Percentiles rank a stretch among this genome's conserved stretches.
These are phyloP conservation scores for Macaranga tanarius DNA, from an alignment of 441 rosid genomes.

Conservation along the genomic window DNA sequence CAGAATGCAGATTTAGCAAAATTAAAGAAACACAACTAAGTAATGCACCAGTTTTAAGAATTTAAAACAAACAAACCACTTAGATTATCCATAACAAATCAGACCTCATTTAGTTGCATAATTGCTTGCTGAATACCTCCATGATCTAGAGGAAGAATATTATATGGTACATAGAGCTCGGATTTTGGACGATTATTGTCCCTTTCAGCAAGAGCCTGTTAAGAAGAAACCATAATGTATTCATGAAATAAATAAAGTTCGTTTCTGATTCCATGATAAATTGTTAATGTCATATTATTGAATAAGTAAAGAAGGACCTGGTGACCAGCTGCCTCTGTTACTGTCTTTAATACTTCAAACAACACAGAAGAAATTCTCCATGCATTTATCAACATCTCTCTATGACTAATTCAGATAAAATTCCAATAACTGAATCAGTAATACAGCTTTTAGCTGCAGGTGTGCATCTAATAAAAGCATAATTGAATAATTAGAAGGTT, in stretches of 20 bases:
- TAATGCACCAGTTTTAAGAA: not conserved
- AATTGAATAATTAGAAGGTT: constrained; percentile 14
- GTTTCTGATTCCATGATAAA: not conserved
- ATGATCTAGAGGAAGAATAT: constrained; percentile 87
- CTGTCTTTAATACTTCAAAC: constrained; percentile 59
- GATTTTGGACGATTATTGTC: constrained; percentile 51
- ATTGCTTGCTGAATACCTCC: constrained; percentile 88
- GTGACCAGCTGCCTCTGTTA: constrained; percentile 56
- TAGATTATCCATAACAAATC: constrained; percentile 28
- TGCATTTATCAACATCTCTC: constrained; percentile 41
- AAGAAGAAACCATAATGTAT: constrained; percentile 22
- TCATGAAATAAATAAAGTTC: constrained; percentile 11
- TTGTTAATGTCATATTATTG: not conserved
- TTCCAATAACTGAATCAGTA: constrained; percentile 18
- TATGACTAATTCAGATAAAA: constrained; percentile 33
- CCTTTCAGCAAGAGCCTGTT: constrained; percentile 67
- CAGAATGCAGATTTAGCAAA: constrained; percentile 5
- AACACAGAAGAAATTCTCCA: constrained; percentile 38
- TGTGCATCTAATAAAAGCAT: constrained; percentile 5
- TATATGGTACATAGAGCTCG: constrained; percentile 69
- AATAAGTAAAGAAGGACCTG: constrained; percentile 45
- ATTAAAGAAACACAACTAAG: not conserved
- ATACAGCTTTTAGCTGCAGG: not conserved
- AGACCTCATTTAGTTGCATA: constrained; percentile 89
- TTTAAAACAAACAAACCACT: constrained; percentile 17